A percentile compares a stretch with the other conserved stretches of the same genome.
Conservation (phyloP, 2,329 filamentous ascomycete species). For the Simplicillium aogashimaense region DNA sequence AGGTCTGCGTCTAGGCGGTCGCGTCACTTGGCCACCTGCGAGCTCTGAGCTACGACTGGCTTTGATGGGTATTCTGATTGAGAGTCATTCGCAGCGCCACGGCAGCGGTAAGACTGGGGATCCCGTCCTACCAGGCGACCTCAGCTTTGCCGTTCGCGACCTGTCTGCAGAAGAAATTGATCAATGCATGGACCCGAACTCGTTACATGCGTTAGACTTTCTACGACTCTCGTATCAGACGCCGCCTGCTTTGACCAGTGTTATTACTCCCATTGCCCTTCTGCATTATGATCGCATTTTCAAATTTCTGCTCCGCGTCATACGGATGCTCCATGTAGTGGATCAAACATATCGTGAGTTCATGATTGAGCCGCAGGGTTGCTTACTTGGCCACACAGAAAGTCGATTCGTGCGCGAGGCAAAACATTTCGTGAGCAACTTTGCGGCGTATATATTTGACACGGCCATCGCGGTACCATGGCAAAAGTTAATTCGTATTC, state of each 20-base stretch:
- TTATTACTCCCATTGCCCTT: slow-evolving; percentile 63
- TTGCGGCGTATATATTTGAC: slow-evolving; percentile 74
- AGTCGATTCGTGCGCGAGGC: slow-evolving; percentile 65
- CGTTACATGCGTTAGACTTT: slow-evolving; percentile 87
- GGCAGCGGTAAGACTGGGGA: slow-evolving; percentile 7
- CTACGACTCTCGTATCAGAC: slow-evolving; percentile 77
- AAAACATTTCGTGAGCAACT: slow-evolving; percentile 64
- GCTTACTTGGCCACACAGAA: slow-evolving; percentile 23
- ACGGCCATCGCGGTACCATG: slow-evolving; percentile 66
- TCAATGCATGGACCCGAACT: slow-evolving; percentile 71
- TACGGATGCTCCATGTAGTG: slow-evolving; percentile 70
- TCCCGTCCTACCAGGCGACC: slow-evolving; percentile 49
- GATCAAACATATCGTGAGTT: slow-evolving; percentile 54
- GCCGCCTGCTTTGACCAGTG: slow-evolving; percentile 56
- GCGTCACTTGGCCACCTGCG: slow-evolving; percentile 84
- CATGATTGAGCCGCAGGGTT: slow-evolving; percentile 23
- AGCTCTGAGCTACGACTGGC: slow-evolving; percentile 87
- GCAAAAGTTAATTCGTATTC: slow-evolving; percentile 55
- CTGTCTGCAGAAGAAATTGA: slow-evolving; percentile 70
- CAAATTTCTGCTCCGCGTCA: slow-evolving; percentile 63
- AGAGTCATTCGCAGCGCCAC: slow-evolving; percentile 46
- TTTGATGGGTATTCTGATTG: slow-evolving; percentile 73
- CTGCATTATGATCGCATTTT: slow-evolving; percentile 82
- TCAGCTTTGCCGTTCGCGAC: slow-evolving; percentile 79
- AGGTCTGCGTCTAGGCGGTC: slow-evolving; percentile 72